Conservation (phyloP, 441 rosid genomes). For the Populus hybrid region DNA sequence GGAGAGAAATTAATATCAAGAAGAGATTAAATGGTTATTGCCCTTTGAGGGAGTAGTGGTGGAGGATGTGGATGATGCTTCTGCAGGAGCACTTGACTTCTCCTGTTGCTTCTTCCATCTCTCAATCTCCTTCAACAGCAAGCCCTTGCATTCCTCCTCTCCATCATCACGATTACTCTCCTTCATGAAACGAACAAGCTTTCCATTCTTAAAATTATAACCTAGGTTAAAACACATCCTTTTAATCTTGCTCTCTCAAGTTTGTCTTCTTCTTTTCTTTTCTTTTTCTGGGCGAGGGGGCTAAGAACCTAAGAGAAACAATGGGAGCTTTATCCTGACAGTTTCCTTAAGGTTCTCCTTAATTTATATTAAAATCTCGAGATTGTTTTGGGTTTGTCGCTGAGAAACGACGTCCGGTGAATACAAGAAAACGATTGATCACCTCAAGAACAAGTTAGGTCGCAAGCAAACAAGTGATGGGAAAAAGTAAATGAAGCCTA, state of each 20-base stretch:
- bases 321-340: not conserved
- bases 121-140: slow-evolving; percentile 36
- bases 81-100: slow-evolving; percentile 14
- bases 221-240: slow-evolving; percentile 25
- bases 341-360: not conserved
- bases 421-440: slow-evolving; percentile 18
- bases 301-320: not conserved
- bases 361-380: too few relatives aligned
- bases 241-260: not conserved
- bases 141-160: slow-evolving; percentile 19
- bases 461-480: slow-evolving; percentile 19
- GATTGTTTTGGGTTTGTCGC: not conserved
- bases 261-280: not conserved
- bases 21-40: slow-evolving; percentile 6
- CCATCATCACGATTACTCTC: slow-evolving; percentile 1
- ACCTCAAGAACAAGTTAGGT: slow-evolving; percentile 23
- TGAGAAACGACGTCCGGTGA: slow-evolving; percentile 7
- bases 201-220: slow-evolving; percentile 23
- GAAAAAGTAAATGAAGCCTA: slow-evolving; percentile 4
- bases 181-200: slow-evolving; percentile 15
- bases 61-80: slow-evolving; percentile 5
- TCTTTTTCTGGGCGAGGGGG: too few relatives aligned
- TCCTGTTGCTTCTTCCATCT: slow-evolving; percentile 39
- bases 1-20: not conserved
- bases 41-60: slow-evolving; percentile 4